Percentiles rank a stretch among this genome's conserved stretches.
These are phyloP conservation scores for Curvularia hawaiiensis DNA, from an alignment of 2,329 filamentous ascomycete species.

Conservation along the genomic window DNA sequence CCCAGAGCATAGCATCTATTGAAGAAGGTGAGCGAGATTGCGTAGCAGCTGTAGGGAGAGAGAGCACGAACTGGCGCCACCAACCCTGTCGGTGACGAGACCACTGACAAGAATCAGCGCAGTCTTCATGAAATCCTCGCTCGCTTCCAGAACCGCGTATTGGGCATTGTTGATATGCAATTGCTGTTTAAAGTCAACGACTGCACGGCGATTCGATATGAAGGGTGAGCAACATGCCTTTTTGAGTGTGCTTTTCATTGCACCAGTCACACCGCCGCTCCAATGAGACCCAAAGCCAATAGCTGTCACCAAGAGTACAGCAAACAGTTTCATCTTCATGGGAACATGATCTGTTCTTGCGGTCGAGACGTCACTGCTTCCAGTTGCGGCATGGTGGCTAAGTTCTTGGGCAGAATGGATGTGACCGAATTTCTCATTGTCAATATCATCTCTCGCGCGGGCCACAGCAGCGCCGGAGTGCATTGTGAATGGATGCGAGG, in stretches of 20 bases:
- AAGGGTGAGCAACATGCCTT: slow-evolving; percentile 45
- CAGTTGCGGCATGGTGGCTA: slow-evolving; percentile 4
- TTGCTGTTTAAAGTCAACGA: slow-evolving; percentile 37
- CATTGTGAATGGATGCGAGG: background rate
- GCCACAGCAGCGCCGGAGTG: background rate
- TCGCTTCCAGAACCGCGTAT: slow-evolving; percentile 64
- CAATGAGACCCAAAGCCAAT: slow-evolving; percentile 66
- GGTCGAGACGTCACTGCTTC: slow-evolving; percentile 15
- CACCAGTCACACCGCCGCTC: slow-evolving; percentile 65
- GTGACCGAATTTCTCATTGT: background rate
- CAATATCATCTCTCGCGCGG: background rate
- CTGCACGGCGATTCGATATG: background rate
- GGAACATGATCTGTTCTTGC: slow-evolving; percentile 15
- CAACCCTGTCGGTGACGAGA: slow-evolving; percentile 62
- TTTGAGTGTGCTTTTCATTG: slow-evolving; percentile 66
- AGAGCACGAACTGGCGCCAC: slow-evolving; percentile 53
- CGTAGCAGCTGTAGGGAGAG: background rate
- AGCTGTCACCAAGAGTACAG: slow-evolving; percentile 58
- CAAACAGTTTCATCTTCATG: slow-evolving; percentile 42
- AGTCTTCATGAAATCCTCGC: slow-evolving; percentile 67
- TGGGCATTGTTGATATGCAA: slow-evolving; percentile 65
- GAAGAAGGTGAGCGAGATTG: background rate
- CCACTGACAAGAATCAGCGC: slow-evolving; percentile 61
- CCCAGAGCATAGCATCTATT: slow-evolving; percentile 60
- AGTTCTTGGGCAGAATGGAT: background rate